Evolutionary conservation across 768 basidiomycete genomes (phyloP), one percentile per base, ranked within the genome.

Genomic region (Psilocybe cubensis): DNA sequence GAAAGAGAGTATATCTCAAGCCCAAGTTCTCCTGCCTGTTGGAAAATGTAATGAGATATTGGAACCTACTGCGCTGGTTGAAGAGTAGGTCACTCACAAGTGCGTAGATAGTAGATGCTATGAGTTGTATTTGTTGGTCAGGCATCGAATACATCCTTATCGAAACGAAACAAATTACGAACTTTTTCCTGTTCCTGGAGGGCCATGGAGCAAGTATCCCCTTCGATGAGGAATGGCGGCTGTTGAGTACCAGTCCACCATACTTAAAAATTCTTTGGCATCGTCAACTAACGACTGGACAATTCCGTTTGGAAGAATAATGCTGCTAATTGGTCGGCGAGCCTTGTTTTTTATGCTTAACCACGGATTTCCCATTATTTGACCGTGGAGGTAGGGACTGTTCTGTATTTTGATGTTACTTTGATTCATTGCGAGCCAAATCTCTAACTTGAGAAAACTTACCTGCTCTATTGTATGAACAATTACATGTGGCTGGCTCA

Each of bases 1-100:
- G 83, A 83, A 3, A 86, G 63, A 1, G 80, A 73, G 66, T 92
- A 95, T 51, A 96, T 93, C 71, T 94, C 91, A n/a, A 96, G 79
- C 4, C 85, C 83, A 9, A 95, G 77, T 66, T 91, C 90, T 17
- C 80, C 80, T 10, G 79, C 79, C 76, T 77, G 3, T n/a, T 44
- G 21, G 43, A 42, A 28, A 57, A 51, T 59, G 41, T 52, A 25
- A 24, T 27, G 9, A 5, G 48, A 46, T 31, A 6, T n/a, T n/a
- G n/a, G n/a, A n/a, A n/a, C n/a, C n/a, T n/a, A n/a, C n/a, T n/a
- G n/a, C n/a, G n/a, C n/a, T n/a, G n/a, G n/a, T n/a, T n/a, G 24
- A 23, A 44, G 4, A 38, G 21, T 18, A 21, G 25, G 25, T 25
- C 4, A 43, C 71, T 57, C 66, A 78, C 79, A 25, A 84, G 67